Conservation (phyloP, 1,284 basidiomycete genomes). For the Ceratobasidium sp. region DNA sequence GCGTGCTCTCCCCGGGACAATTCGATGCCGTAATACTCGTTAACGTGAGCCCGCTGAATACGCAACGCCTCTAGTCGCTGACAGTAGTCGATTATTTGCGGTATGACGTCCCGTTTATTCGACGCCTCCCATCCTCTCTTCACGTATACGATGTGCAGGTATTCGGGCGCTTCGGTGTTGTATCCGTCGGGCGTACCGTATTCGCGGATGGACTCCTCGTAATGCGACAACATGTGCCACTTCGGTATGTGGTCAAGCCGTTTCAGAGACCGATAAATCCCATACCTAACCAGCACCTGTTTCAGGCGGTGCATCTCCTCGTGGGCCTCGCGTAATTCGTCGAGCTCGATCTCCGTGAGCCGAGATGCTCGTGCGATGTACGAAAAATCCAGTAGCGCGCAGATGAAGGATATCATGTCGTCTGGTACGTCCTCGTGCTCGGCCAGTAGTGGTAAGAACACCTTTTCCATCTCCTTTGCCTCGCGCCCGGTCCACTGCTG, state of each 20-base stretch:
- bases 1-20: conserved; percentile 13
- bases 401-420: not conserved
- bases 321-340: conserved; percentile 32
- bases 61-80: too few relatives aligned
- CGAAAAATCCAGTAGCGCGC: conserved; percentile 3
- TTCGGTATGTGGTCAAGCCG: conserved; percentile 22
- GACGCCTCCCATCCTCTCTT: conserved; percentile 44
- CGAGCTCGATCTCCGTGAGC: conserved; percentile 17
- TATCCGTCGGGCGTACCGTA: conserved; percentile 44
- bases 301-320: conserved; percentile 45
- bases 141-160: conserved; percentile 43
- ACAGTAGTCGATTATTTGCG: conserved; percentile 43
- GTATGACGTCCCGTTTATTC: conserved; percentile 17
- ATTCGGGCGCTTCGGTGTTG: conserved; percentile 45
- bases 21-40: too few relatives aligned
- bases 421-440: not conserved
- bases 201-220: conserved; percentile 27
- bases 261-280: too few relatives aligned
- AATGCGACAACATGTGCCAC: conserved; percentile 43
- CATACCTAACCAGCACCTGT: not conserved
- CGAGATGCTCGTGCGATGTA: not conserved
- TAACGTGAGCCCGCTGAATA: too few relatives aligned
- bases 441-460: not conserved
- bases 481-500: conserved; percentile 19
- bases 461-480: conserved; percentile 11